These are phyloP conservation scores for Lactifluus hygrophoroides DNA, from an alignment of 768 basidiomycete genomes.

Conservation along the genomic window DNA sequence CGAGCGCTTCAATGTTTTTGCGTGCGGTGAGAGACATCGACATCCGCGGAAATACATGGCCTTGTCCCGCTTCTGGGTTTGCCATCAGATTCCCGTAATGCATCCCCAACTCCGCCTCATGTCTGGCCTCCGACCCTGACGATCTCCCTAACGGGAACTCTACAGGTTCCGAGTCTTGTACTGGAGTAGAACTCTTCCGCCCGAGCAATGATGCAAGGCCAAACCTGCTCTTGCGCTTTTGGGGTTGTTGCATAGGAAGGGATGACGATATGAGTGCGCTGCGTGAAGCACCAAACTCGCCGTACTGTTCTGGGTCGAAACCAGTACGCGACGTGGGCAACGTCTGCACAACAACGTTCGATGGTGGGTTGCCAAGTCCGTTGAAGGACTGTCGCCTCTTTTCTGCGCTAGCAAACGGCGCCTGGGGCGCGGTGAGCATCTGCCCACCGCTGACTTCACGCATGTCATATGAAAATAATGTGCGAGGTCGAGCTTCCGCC, in stretches of 20 bases:
- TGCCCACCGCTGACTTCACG: constrained; percentile 39
- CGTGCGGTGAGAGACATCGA: constrained; percentile 47
- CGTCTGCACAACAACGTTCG: constrained; percentile 44
- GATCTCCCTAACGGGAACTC: constrained; percentile 24
- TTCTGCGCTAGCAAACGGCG: constrained; percentile 52
- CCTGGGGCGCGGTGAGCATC: constrained; percentile 52
- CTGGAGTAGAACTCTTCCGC: constrained; percentile 33
- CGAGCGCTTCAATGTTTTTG: constrained; percentile 67
- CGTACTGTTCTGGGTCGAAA: constrained; percentile 36
- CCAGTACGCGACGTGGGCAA: constrained; percentile 26
- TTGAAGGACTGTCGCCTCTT: constrained; percentile 68
- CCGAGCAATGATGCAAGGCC: constrained; percentile 61
- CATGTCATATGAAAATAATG: constrained; percentile 54
- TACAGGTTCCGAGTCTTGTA: constrained; percentile 13
- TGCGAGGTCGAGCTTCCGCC: constrained; percentile 49
- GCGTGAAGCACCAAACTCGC: constrained; percentile 66
- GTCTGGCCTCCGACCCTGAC: constrained; percentile 28
- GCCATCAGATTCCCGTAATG: constrained; percentile 46
- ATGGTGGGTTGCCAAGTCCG: constrained; percentile 47
- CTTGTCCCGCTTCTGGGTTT: constrained; percentile 32
- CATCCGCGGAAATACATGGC: constrained; percentile 38
- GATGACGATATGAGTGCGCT: constrained; percentile 38
- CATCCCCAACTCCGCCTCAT: constrained; percentile 40
- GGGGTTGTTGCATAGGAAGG: constrained; percentile 17
- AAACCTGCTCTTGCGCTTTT: constrained; percentile 69